Evolutionary conservation across 2,329 filamentous ascomycete species (phyloP), one percentile per base, ranked within the genome.

Genomic region (Pyricularia grisea): DNA sequence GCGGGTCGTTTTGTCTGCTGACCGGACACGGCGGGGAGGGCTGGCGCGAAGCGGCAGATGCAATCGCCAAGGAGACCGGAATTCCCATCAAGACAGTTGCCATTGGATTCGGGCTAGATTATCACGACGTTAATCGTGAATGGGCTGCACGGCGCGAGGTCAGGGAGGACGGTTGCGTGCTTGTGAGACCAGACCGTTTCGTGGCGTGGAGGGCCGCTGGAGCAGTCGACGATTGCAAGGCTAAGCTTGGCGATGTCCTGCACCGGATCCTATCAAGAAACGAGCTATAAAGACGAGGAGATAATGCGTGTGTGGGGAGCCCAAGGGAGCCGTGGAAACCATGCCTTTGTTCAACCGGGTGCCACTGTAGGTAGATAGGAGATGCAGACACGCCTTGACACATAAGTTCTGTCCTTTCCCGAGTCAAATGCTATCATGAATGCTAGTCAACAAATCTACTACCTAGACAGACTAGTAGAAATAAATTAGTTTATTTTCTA

Each of bases 91-190:
- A 79, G 4, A 79, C 77, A 0, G 81, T 85, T 70, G 80, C 79
- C 2, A 85, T 90, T 71, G 88, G 88, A 0, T 87, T 81, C 77
- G 78, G 80, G 17, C 83, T 85, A 70, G 86, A 90, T 69, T 90
- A 81, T 71, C 83, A 88, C 73, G 88, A 90, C 73, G 80, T 87
- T 0, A 89, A 89, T 74, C 83, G 82, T 71, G 85, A 88, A 68
- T 90, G 87, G 88, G 81, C 79, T 11, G 76, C 77, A 65, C 76
- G 79, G 68, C 79, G 85, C 17, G 85, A 84, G 65, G 81, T 90
- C 0, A 81, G 82, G 23, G 87, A 89, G 71, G 81, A 84, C 70
- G 87, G 88, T 0, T 84, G 81, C 72, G 80, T 90, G 20, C 78
- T 90, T 25, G 81, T 86, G 4, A 76, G 87, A 10, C 87, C 87